Percentiles rank a stretch among this genome's conserved stretches.
Evolutionary conservation across 2,329 filamentous ascomycete genomes (phyloP).

Genomic region (Akanthomyces uredinophilus): DNA sequence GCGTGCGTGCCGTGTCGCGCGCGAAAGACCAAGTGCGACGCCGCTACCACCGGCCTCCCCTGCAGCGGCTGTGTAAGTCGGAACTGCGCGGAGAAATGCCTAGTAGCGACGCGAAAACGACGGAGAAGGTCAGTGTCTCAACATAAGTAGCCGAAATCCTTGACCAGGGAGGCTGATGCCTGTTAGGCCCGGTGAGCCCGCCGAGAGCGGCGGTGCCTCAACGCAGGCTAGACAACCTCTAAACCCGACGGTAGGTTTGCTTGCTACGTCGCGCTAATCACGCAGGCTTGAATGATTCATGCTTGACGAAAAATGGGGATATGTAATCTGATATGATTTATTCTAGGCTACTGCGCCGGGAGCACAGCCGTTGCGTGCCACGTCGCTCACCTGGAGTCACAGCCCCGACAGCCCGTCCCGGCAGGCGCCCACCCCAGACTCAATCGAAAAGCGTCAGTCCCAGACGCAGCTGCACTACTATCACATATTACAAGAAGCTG

Average conservation of each 20-base stretch:
- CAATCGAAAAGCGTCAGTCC: not conserved
- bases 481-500: not conserved
- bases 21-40: conserved; percentile 11
- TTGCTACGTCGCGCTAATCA: not conserved
- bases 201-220: not conserved
- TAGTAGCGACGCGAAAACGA: not conserved
- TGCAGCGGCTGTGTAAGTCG: conserved; percentile 11
- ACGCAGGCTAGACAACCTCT: not conserved
- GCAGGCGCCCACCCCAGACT: not conserved
- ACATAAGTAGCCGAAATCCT: too few relatives aligned
- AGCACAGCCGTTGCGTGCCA: not conserved
- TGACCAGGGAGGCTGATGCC: too few relatives aligned
- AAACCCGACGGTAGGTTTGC: not conserved
- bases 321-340: not conserved
- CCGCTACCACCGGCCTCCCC: not conserved
- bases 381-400: not conserved
- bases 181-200: not conserved
- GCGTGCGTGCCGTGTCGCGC: conserved; percentile 6
- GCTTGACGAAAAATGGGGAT: too few relatives aligned
- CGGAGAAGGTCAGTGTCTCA: not conserved
- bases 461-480: not conserved
- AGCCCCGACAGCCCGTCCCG: not conserved
- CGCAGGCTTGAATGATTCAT: not conserved
- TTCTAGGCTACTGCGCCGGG: not conserved
- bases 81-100: not conserved